Evolutionary conservation across 1,139 yeast species (phyloP).

Genomic region (Pneumocystis carinii): DNA sequence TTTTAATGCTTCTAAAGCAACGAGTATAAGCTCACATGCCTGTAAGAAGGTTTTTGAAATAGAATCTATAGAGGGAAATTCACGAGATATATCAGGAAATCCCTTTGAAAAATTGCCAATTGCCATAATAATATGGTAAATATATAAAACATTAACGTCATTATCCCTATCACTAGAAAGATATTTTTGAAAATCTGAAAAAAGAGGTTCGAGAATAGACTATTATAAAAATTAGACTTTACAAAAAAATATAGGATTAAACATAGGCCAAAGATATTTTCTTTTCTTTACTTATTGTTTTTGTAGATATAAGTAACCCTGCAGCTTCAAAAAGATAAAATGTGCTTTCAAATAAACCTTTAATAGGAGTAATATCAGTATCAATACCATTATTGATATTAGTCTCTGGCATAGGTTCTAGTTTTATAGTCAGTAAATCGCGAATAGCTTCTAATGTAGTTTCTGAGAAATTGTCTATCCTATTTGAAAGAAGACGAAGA

Average conservation of each 20-base stretch:
- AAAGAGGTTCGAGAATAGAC: slow-evolving; percentile 60
- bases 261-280: background rate
- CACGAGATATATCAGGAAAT: slow-evolving; percentile 33
- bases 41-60: slow-evolving; percentile 41
- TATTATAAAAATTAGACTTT: slow-evolving; percentile 28
- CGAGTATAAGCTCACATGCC: slow-evolving; percentile 70
- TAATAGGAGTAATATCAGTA: slow-evolving; percentile 36
- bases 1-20: slow-evolving; percentile 63
- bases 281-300: slow-evolving; percentile 24
- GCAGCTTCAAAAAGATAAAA: slow-evolving; percentile 68
- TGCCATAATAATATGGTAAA: slow-evolving; percentile 78
- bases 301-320: slow-evolving; percentile 48
- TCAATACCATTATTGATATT: slow-evolving; percentile 25
- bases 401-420: slow-evolving; percentile 29
- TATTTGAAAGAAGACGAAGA: slow-evolving; percentile 59
- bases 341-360: slow-evolving; percentile 61
- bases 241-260: background rate
- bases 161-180: slow-evolving; percentile 26
- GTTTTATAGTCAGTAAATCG: slow-evolving; percentile 44
- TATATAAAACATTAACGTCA: slow-evolving; percentile 44
- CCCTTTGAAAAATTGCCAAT: slow-evolving; percentile 85
- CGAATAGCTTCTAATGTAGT: slow-evolving; percentile 37
- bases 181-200: slow-evolving; percentile 51
- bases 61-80: slow-evolving; percentile 19
- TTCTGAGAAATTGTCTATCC: slow-evolving; percentile 33